Conservation (phyloP, 441 rosid species). For the Daphne laureola region DNA sequence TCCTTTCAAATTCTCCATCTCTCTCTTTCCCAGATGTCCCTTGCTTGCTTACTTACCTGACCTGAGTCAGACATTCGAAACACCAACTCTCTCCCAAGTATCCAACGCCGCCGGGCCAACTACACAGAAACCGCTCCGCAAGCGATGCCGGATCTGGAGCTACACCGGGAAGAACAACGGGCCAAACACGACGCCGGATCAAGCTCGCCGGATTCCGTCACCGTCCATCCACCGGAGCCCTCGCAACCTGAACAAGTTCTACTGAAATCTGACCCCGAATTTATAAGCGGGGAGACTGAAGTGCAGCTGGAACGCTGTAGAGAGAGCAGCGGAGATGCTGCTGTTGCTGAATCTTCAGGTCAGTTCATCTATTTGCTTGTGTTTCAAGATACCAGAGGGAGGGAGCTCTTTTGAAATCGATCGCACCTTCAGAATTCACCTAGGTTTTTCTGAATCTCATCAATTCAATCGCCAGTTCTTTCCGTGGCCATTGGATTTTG, state of each 20-base stretch:
- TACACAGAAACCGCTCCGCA: not conserved
- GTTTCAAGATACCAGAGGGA: not conserved
- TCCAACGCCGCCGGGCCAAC: slow-evolving; percentile 7
- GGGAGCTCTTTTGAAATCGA: slow-evolving; percentile 1
- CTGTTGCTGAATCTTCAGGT: slow-evolving; percentile 38
- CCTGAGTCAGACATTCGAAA: not conserved
- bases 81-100: slow-evolving; percentile 2
- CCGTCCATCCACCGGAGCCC: slow-evolving; percentile 38
- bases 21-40: not conserved
- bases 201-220: slow-evolving; percentile 18
- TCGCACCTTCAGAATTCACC: slow-evolving; percentile 5
- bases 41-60: not conserved
- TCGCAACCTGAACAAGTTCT: slow-evolving; percentile 34
- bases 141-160: slow-evolving; percentile 31
- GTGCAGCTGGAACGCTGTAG: slow-evolving; percentile 21
- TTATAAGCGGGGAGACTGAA: slow-evolving; percentile 23
- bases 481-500: not conserved
- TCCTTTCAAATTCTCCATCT: not conserved
- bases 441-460: not conserved
- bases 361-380: slow-evolving; percentile 9
- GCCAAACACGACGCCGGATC: not conserved
- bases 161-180: slow-evolving; percentile 21
- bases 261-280: slow-evolving; percentile 29
- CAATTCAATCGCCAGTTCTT: not conserved
- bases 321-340: slow-evolving; percentile 12